Evolutionary conservation across 1,139 yeast species (phyloP).

Genomic region (Casaregolazyma lundiana): DNA sequence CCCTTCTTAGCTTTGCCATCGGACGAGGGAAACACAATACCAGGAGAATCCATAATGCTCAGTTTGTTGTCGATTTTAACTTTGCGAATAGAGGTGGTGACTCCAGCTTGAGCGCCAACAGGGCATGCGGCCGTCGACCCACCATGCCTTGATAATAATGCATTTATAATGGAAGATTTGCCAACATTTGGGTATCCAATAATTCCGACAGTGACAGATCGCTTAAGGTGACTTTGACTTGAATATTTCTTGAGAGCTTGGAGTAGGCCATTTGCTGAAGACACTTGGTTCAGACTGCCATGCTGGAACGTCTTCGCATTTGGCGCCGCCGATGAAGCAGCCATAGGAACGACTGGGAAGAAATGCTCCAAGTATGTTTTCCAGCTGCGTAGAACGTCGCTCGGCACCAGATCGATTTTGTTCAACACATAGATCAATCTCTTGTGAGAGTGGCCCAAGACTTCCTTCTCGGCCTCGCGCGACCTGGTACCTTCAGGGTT

Average conservation of each 20-base stretch:
- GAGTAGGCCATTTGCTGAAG: slow-evolving; percentile 69
- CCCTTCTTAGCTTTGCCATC: slow-evolving; percentile 43
- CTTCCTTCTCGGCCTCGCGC: slow-evolving; percentile 84
- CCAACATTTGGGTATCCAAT: slow-evolving; percentile 97
- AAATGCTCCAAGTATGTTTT: slow-evolving; percentile 67
- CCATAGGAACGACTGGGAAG: slow-evolving; percentile 88
- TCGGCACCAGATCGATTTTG: slow-evolving; percentile 90
- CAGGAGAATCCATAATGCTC: slow-evolving; percentile 91
- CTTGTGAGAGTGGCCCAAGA: slow-evolving; percentile 73
- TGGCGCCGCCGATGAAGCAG: slow-evolving; percentile 50
- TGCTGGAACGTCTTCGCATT: slow-evolving; percentile 69
- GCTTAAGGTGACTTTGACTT: slow-evolving; percentile 72
- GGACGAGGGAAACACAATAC: slow-evolving; percentile 88
- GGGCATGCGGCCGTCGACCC: slow-evolving; percentile 68
- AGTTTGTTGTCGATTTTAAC: slow-evolving; percentile 88
- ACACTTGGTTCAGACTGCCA: slow-evolving; percentile 59
- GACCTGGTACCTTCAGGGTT: slow-evolving; percentile 97
- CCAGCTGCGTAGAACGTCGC: slow-evolving; percentile 81
- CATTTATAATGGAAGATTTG: slow-evolving; percentile 90
- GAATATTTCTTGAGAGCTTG: slow-evolving; percentile 86
- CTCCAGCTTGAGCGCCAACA: slow-evolving; percentile 97
- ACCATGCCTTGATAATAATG: slow-evolving; percentile 80
- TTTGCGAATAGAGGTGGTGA: slow-evolving; percentile 86
- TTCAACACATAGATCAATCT: slow-evolving; percentile 80
- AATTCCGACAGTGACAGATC: slow-evolving; percentile 93